Evolutionary conservation across 306 rosid species (phyloP), one percentile per base, ranked within the genome.

Genomic region (Prunus mongolica): DNA sequence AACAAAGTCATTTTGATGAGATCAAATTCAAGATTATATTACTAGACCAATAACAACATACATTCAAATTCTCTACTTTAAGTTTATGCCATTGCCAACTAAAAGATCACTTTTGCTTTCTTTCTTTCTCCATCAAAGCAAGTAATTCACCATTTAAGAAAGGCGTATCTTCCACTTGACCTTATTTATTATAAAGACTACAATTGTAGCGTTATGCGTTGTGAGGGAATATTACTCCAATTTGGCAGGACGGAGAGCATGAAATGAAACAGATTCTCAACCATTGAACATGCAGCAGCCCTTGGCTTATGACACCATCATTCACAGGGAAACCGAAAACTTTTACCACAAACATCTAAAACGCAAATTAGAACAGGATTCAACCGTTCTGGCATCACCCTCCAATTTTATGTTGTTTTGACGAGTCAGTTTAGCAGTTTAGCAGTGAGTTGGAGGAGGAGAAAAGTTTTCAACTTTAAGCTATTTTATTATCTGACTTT

Each of bases 171-270:
- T 58, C 79, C 70, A 78, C 76, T 73, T 73, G 64, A 79, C 45
- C 75, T 61, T 82, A 71, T 65, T 62, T 6, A 2, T 62, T 62
- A 28, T 62, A 24, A 28, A 61, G 44, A 78, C 12, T 71, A 64
- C 15, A 55, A 72, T 18, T 38, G 54, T 41, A 77, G 68, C 55
- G 76, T 44, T 51, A 70, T 15, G 6, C 76, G 2, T 38, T 79
- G 68, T 72, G 51, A 74, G 72, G 63, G 83, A 88, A 81, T 87
- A 76, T 79, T 55, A 24, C 70, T 77, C 71, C 76, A 80, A 77
- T 75, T 72, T 34, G 79, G 75, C 83, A 70, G 73, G 69, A 77
- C 57, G 78, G 32, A 28, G 20, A 28, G 32, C 49, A 78, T 50
- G 45, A 30, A 38, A 38, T 2, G 71, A 74, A 78, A 81, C 84